These are phyloP conservation scores for Lachnellula arida DNA, from an alignment of 2,329 filamentous ascomycete species.

Conservation along the genomic window DNA sequence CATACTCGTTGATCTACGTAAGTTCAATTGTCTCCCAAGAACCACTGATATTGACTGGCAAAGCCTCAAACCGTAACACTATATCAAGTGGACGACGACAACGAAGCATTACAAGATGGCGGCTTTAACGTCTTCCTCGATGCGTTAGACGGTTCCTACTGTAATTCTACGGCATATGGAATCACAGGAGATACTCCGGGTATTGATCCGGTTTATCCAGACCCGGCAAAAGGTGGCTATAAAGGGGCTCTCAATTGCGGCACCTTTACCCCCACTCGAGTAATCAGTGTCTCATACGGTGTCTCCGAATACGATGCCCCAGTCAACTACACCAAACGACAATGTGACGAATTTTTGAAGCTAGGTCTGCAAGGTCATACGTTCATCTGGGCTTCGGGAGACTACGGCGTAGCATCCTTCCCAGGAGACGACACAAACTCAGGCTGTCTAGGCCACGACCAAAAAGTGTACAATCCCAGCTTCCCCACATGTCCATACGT, in stretches of 20 bases:
- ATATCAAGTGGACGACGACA: constrained; percentile 40
- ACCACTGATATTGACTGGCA: neutral
- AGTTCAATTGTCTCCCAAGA: constrained; percentile 1
- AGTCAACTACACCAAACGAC: constrained; percentile 43
- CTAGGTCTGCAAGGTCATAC: constrained; percentile 47
- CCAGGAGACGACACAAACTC: constrained; percentile 30
- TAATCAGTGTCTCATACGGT: constrained; percentile 51
- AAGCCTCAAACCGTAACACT: constrained; percentile 46
- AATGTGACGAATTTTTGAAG: constrained; percentile 53
- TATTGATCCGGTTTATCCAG: constrained; percentile 34
- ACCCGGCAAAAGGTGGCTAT: constrained; percentile 31
- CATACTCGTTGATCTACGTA: constrained; percentile 42
- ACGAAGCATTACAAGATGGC: constrained; percentile 12
- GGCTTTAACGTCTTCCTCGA: constrained; percentile 31
- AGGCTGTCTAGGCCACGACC: constrained; percentile 8
- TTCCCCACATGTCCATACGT: constrained; percentile 46
- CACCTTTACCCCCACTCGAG: constrained; percentile 42
- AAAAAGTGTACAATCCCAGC: constrained; percentile 41
- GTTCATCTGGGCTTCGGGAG: constrained; percentile 45
- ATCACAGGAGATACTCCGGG: constrained; percentile 26
- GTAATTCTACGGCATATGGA: constrained; percentile 39
- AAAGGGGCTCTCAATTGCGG: constrained; percentile 42
- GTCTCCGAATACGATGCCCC: constrained; percentile 46
- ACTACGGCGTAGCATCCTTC: constrained; percentile 39
- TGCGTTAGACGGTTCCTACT: constrained; percentile 41